Percentiles rank a stretch among this genome's conserved stretches.
Conservation (phyloP, 495 filamentous ascomycete species). For the Penicillium pulvis region DNA sequence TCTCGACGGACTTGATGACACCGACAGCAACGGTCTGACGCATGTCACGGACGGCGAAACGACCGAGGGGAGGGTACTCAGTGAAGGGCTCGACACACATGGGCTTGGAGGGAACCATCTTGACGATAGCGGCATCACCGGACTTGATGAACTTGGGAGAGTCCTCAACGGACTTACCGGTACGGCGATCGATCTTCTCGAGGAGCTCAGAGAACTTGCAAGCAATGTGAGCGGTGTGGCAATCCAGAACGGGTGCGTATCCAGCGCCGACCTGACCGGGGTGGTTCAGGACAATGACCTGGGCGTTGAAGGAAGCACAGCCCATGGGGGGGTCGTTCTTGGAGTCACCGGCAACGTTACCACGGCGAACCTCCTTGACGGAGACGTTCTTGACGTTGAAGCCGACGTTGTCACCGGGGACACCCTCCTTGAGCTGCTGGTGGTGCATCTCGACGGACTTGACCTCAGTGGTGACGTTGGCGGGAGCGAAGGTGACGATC, state of each 20-base stretch:
- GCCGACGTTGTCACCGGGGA: conserved; percentile 98
- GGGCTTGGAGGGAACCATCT: conserved; percentile 99
- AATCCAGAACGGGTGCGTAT: conserved; percentile 98
- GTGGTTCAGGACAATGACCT: conserved; percentile 99
- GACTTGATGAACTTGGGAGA: conserved; percentile 99
- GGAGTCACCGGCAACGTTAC: conserved; percentile 98
- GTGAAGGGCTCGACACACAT: conserved; percentile 99
- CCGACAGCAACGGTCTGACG: conserved; percentile 95
- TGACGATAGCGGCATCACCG: conserved; percentile 99
- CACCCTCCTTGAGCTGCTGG: conserved; percentile 96
- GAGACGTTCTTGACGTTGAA: conserved; percentile 99
- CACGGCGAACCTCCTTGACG: conserved; percentile 99
- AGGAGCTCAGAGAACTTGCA: conserved; percentile 99
- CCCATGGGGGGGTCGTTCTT: conserved; percentile 97
- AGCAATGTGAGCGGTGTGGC: conserved; percentile 99
- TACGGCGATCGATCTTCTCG: conserved; percentile 99
- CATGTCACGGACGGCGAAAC: conserved; percentile 95
- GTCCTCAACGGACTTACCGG: conserved; percentile 93
- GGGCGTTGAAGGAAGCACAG: conserved; percentile 93
- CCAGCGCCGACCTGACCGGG: conserved; percentile 98
- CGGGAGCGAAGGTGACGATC: conserved; percentile 85
- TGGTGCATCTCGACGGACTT: conserved; percentile 99
- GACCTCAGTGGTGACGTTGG: conserved; percentile 99
- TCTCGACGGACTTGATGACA: conserved; percentile 88
- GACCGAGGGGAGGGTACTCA: conserved; percentile 97